Evolutionary conservation across 208 protist species (phyloP), one percentile per base, ranked within the genome.

Genomic region (Trypanosoma melophagium): DNA sequence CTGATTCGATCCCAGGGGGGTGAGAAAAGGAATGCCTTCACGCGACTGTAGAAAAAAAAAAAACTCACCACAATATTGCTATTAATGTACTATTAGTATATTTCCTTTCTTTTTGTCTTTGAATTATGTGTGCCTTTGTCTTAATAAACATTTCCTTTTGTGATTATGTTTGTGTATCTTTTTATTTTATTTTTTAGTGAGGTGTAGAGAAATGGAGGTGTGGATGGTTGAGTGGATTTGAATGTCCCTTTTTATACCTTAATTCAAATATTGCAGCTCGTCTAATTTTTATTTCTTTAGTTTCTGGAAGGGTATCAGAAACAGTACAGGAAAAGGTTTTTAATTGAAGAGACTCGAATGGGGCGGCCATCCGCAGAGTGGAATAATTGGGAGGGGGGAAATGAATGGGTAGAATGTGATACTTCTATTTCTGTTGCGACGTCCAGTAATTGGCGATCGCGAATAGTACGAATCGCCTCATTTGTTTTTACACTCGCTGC

Each of bases 1-100:
- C 41, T 83, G 7, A 56, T 89, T 31, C 71, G 68, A 54, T 59
- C 76, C 13, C 76, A 71, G 50, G 10, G 17, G 56, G 61, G 22
- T 59, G 60, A 40, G 50, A 52, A 28, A 38, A 47, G 74, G 21
- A 13, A 7, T 42, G 8, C 38, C 22, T 14, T 51, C 35, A 50
- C 38, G 52, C 10, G 35, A 12, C 16, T 52, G n/a, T 60, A 69
- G 53, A 51, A 7, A 19, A 60, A 52, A 16, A 17, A 13, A 0
- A 55, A 24, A 55, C 12, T 9, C 12, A 35, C 12, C 7, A 31
- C 12, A 24, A 24, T 22, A 21, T 14, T 31, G 7, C 12, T 55
- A 2, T 22, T 22, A 21, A n/a, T 35, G 7, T 35, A 25, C 12
- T 55, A 31, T 25, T 25, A 16, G 51, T 55, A n/a, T 25, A 2